Conservation (phyloP, 140 eudicot genomes). For the Anethum foeniculum region DNA sequence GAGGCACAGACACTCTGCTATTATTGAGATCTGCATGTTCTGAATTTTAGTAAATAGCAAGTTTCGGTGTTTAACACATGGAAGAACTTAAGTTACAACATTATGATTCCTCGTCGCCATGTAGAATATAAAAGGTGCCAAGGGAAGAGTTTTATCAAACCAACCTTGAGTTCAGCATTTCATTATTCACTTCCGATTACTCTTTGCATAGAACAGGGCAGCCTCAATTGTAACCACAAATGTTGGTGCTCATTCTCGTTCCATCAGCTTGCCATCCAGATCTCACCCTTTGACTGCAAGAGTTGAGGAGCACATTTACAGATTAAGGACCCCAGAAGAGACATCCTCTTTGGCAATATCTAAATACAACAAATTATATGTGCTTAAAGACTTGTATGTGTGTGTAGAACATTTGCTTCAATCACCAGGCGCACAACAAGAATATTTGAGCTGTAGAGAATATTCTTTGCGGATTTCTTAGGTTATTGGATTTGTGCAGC, state of each 20-base stretch:
- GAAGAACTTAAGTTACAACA: neutral
- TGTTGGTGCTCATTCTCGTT: conserved; percentile 20
- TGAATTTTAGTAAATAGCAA: neutral
- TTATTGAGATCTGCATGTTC: neutral
- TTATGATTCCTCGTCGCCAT: neutral
- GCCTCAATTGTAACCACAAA: conserved; percentile 11
- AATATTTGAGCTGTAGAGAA: neutral
- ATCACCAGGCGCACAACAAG: conserved; percentile 8
- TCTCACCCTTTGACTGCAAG: conserved; percentile 9
- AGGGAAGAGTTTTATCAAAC: neutral
- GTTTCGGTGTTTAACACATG: neutral
- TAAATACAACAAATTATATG: neutral
- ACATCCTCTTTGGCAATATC: neutral
- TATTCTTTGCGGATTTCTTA: conserved; percentile 10
- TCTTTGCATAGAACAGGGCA: conserved; percentile 16
- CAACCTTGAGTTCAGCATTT: neutral
- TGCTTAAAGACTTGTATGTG: conserved; percentile 10
- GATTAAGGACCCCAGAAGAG: conserved; percentile 10
- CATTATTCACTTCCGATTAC: neutral
- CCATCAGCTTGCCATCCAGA: conserved; percentile 29
- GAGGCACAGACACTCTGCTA: neutral
- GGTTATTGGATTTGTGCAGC: conserved; percentile 26
- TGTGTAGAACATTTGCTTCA: conserved; percentile 12
- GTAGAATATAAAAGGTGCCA: neutral
- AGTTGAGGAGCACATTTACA: conserved; percentile 7